Conservation (phyloP, 148 eudicot species). For the Camellia granthamiana region DNA sequence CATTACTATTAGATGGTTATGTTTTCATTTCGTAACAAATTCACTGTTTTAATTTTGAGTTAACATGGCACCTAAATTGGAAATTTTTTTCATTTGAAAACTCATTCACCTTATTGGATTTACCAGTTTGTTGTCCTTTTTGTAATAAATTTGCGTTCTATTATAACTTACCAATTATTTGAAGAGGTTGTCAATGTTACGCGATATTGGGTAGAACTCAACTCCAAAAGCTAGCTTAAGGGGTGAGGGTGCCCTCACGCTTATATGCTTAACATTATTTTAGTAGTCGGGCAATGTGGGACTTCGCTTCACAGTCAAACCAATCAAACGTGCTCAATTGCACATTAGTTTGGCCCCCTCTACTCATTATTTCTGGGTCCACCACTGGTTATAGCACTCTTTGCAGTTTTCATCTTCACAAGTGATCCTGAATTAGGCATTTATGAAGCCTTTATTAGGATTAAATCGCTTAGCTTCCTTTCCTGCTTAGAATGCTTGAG, state of each 20-base stretch:
- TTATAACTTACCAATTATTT: not conserved
- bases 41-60: not conserved
- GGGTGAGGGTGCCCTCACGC: no score
- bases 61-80: not conserved
- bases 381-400: no score
- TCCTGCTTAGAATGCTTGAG: not conserved
- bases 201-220: no score
- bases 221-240: no score
- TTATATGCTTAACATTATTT: no score
- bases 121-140: not conserved
- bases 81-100: not conserved
- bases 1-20: not conserved
- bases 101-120: not conserved
- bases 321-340: no score
- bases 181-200: no score
- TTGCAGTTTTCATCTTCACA: not conserved
- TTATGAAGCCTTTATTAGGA: not conserved
- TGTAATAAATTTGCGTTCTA: not conserved
- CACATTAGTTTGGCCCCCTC: no score
- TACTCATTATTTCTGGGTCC: no score
- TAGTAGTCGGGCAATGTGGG: no score
- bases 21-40: not conserved
- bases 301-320: no score
- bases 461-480: not conserved
- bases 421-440: not conserved